These are phyloP conservation scores for Phyllostachys edulis DNA, from an alignment of 176 grass and related monocot genomes.

Conservation along the genomic window DNA sequence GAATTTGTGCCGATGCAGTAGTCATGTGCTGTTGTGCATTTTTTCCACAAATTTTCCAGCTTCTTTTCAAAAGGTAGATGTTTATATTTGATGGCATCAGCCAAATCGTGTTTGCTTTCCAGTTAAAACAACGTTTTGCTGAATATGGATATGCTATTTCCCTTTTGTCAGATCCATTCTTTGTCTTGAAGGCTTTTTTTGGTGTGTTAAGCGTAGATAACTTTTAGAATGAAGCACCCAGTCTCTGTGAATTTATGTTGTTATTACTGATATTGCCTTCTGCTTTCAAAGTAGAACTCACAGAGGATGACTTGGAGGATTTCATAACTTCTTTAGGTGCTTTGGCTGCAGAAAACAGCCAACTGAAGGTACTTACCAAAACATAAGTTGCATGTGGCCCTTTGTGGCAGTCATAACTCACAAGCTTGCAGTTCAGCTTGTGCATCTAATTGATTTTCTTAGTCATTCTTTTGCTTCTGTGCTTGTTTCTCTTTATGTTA, in stretches of 20 bases:
- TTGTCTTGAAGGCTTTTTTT: not conserved
- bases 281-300: conserved; percentile 35
- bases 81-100: not conserved
- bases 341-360: conserved; percentile 45
- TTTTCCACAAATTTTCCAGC: not conserved
- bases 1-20: not conserved
- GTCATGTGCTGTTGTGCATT: not conserved
- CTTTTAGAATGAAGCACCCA: not conserved
- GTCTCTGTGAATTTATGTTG: not conserved
- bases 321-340: conserved; percentile 23
- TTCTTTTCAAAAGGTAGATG: not conserved
- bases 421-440: not conserved
- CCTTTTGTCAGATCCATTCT: not conserved
- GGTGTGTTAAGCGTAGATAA: not conserved
- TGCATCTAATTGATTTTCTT: not conserved
- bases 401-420: not conserved
- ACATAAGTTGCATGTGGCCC: not conserved
- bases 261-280: not conserved
- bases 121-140: not conserved
- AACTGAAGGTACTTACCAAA: conserved; percentile 41
- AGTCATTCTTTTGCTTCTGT: not conserved
- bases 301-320: conserved; percentile 43
- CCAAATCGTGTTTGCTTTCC: not conserved
- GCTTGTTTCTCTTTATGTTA: conserved; percentile 6
- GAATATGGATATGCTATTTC: not conserved